Evolutionary conservation across 371 early-diverging fungal species (phyloP).

Genomic region (Parasitella parasitica): DNA sequence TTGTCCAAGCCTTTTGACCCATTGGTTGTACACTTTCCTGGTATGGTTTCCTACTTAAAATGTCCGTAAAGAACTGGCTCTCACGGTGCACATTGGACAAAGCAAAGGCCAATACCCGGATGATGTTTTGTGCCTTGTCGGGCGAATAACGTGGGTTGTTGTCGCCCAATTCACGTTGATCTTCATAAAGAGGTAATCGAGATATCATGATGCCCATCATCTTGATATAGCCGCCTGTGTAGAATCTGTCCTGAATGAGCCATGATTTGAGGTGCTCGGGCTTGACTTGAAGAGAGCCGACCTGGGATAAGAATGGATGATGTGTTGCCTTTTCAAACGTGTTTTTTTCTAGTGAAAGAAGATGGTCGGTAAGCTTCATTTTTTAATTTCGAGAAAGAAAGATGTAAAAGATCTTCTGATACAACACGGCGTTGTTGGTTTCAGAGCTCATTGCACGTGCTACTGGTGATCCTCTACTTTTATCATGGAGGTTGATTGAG

Average conservation of each 20-base stretch:
- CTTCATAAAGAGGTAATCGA: slow-evolving; percentile 16
- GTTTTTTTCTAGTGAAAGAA: slow-evolving; percentile 17
- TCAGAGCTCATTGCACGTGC: not conserved
- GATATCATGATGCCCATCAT: slow-evolving; percentile 31
- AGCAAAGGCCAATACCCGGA: slow-evolving; percentile 23
- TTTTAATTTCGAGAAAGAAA: not conserved
- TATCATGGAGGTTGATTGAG: too few species aligned
- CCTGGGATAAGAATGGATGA: slow-evolving; percentile 19
- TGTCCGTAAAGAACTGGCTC: slow-evolving; percentile 24
- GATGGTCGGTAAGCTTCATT: slow-evolving; percentile 23
- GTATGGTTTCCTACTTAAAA: slow-evolving; percentile 14
- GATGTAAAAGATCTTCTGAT: not conserved
- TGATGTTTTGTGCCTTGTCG: slow-evolving; percentile 8
- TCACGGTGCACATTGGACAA: slow-evolving; percentile 28
- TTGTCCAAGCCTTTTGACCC: slow-evolving; percentile 15
- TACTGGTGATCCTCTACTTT: not conserved
- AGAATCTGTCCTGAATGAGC: slow-evolving; percentile 26
- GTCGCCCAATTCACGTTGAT: slow-evolving; percentile 21
- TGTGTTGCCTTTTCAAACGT: slow-evolving; percentile 25
- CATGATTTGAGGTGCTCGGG: slow-evolving; percentile 29
- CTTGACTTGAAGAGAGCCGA: slow-evolving; percentile 13
- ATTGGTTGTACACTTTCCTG: not conserved
- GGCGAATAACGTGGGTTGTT: slow-evolving; percentile 10
- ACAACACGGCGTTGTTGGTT: not conserved
- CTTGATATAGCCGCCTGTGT: slow-evolving; percentile 26